Percentiles rank a stretch among this genome's conserved stretches.
These are phyloP conservation scores for Apophysomyces variabilis DNA, from an alignment of 371 early-diverging fungal genomes.

Conservation along the genomic window DNA sequence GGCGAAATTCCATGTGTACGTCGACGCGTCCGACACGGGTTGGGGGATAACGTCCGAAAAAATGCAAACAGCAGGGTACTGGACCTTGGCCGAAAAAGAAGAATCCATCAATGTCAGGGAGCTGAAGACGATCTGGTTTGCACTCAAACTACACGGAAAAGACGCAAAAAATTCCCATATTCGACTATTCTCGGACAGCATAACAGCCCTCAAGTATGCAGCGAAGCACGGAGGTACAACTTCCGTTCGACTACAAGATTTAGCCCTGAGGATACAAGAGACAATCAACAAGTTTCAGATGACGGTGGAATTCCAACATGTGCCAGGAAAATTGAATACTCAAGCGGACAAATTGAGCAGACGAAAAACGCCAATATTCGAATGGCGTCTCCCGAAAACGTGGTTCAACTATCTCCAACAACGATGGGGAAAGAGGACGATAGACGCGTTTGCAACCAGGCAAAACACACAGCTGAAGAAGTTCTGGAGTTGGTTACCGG, in stretches of 20 bases:
- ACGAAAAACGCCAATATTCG: constrained; percentile 14
- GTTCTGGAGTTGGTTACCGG: constrained; percentile 28
- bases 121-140: constrained; percentile 23
- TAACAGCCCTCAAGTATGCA: constrained; percentile 24
- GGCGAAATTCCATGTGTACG: neutral
- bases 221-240: constrained; percentile 25
- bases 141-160: constrained; percentile 17
- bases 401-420: constrained; percentile 10
- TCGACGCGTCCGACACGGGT: constrained; percentile 16
- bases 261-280: constrained; percentile 15
- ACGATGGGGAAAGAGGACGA: constrained; percentile 8
- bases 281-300: constrained; percentile 7
- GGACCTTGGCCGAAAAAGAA: constrained; percentile 20
- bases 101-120: constrained; percentile 29
- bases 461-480: constrained; percentile 19
- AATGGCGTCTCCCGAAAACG: constrained; percentile 12
- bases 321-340: constrained; percentile 22
- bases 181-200: constrained; percentile 24
- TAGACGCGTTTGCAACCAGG: constrained; percentile 40
- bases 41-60: constrained; percentile 10
- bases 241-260: constrained; percentile 11
- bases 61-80: constrained; percentile 17
- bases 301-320: constrained; percentile 15
- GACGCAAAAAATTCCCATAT: constrained; percentile 16
- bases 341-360: constrained; percentile 23